Conservation (phyloP, 352 stramenopile species). For the Phytopythium vexans region DNA sequence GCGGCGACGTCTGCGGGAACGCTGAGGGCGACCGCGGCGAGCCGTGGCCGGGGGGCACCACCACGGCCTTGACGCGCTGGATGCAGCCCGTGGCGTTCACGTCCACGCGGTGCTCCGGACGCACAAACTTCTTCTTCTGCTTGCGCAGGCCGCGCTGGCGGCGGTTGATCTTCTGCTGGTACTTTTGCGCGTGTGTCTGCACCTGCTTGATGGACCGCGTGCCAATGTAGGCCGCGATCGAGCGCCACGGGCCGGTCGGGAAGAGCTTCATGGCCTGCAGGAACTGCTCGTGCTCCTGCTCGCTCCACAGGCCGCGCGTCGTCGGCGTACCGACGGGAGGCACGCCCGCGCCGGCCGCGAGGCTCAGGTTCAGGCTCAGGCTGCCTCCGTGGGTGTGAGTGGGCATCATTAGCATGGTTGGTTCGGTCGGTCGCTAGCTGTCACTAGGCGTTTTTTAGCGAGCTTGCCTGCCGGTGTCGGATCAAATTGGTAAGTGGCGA, state of each 20-base stretch:
- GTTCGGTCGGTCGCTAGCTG: conserved; percentile 7
- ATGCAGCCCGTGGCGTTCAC: conserved; percentile 61
- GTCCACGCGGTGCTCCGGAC: conserved; percentile 73
- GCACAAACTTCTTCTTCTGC: conserved; percentile 82
- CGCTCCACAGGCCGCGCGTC: conserved; percentile 68
- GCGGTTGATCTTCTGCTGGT: conserved; percentile 82
- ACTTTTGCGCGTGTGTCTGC: conserved; percentile 85
- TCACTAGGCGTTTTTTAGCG: not conserved
- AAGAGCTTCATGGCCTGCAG: conserved; percentile 82
- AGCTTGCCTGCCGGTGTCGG: conserved; percentile 13
- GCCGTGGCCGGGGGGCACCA: conserved; percentile 11
- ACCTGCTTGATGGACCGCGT: conserved; percentile 83
- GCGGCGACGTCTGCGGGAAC: conserved; percentile 18
- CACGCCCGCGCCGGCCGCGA: conserved; percentile 2
- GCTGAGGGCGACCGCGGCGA: conserved; percentile 41
- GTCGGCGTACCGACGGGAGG: conserved; percentile 28
- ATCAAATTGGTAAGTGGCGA: conserved; percentile 32
- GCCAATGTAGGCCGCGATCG: conserved; percentile 69
- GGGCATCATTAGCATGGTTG: conserved; percentile 29
- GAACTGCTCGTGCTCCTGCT: conserved; percentile 78
- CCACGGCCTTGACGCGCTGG: conserved; percentile 46
- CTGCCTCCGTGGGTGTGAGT: conserved; percentile 15
- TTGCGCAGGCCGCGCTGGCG: conserved; percentile 76
- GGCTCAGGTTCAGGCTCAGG: conserved; percentile 1
- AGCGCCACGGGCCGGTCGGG: conserved; percentile 66